A percentile compares a stretch with the other conserved stretches of the same genome.
Conservation (phyloP, 2,329 filamentous ascomycete genomes). For the Colletotrichum brevisporum region DNA sequence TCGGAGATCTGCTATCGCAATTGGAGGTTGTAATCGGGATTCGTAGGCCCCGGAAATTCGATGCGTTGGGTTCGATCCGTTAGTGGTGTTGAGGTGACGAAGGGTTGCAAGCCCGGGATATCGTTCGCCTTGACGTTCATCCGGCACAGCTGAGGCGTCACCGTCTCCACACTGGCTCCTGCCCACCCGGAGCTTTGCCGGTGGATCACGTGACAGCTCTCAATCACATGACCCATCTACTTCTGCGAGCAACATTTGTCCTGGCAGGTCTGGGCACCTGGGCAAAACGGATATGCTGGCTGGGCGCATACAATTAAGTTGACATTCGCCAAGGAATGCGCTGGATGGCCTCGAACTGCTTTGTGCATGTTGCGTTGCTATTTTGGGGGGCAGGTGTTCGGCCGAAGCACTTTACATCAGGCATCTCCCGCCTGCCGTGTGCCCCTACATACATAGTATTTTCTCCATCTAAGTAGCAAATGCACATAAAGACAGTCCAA, state of each 20-base stretch:
- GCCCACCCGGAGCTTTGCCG: slow-evolving; percentile 9
- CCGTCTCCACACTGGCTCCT: slow-evolving; percentile 31
- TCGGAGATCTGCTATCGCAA: background rate
- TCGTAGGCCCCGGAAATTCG: background rate
- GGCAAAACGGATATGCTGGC: background rate
- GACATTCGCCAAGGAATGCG: background rate
- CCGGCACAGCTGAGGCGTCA: slow-evolving; percentile 40
- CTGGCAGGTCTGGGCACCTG: slow-evolving; percentile 17
- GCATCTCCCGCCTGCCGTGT: background rate
- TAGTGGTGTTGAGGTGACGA: slow-evolving; percentile 18
- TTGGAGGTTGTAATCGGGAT: background rate
- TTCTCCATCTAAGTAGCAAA: background rate
- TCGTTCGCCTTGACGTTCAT: slow-evolving; percentile 40
- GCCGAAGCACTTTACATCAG: background rate
- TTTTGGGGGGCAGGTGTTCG: background rate
- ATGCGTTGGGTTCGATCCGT: slow-evolving; percentile 5
- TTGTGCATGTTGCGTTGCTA: background rate
- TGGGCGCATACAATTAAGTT: slow-evolving; percentile 14
- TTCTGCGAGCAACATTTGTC: background rate
- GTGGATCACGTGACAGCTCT: accelerated
- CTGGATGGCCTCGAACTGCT: background rate
- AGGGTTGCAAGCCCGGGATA: slow-evolving; percentile 2
- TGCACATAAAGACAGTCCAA: background rate
- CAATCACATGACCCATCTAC: slow-evolving; percentile 15
- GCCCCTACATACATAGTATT: background rate